A percentile compares a stretch with the other conserved stretches of the same genome.
Conservation (phyloP, 768 basidiomycete genomes). For the Collybia sp. region DNA sequence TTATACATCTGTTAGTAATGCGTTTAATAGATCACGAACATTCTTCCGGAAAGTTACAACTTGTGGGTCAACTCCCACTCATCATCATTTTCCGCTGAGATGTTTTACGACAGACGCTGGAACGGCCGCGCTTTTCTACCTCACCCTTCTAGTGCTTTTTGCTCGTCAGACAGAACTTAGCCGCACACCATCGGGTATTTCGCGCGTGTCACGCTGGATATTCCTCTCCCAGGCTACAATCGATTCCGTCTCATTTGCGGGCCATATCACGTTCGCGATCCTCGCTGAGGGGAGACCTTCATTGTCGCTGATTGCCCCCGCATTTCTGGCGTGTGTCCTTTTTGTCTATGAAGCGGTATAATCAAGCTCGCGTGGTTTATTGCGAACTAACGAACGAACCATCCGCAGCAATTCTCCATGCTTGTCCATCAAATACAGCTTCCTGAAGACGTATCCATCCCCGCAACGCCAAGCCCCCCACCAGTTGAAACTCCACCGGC, state of each 20-base stretch:
- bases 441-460: constrained; percentile 49
- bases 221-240: constrained; percentile 76
- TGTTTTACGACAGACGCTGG: constrained; percentile 57
- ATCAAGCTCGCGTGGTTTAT: not conserved
- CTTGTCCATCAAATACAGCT: constrained; percentile 81
- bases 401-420: constrained; percentile 72
- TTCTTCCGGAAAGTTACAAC: constrained; percentile 77
- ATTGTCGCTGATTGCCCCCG: constrained; percentile 76
- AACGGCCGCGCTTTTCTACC: constrained; percentile 58
- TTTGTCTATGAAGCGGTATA: constrained; percentile 82
- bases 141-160: constrained; percentile 61
- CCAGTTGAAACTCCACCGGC: constrained; percentile 7
- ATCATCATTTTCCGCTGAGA: not conserved
- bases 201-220: constrained; percentile 78
- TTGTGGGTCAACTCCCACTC: constrained; percentile 29
- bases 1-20: constrained; percentile 1
- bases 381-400: not conserved
- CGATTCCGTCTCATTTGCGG: constrained; percentile 83
- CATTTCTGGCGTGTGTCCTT: constrained; percentile 75
- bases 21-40: constrained; percentile 38
- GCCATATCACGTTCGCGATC: constrained; percentile 86
- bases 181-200: constrained; percentile 73
- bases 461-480: constrained; percentile 9
- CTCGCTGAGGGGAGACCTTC: constrained; percentile 80
- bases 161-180: constrained; percentile 72